Evolutionary conservation across 805 yeast genomes (phyloP), one percentile per base, ranked within the genome.

Genomic region (Starmerella floricola): DNA sequence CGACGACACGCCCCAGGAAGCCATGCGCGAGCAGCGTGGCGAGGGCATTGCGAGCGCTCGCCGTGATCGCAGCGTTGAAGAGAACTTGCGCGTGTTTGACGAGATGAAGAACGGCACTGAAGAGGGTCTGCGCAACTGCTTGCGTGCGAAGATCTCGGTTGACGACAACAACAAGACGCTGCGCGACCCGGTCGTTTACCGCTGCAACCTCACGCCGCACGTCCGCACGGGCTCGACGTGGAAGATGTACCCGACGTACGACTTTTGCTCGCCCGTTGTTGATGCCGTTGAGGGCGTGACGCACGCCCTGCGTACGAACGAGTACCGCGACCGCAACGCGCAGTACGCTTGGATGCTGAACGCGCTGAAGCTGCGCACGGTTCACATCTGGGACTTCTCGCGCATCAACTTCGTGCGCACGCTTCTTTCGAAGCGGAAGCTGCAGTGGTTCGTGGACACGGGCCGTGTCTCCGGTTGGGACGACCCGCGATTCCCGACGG

Each of bases 401-500:
- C 78, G 99, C 67, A 87, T 91, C 59, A 91, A 88, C 74, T 91
- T 91, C 61, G 86, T 91, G 46, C 79, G 96, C 70, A 91, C 99
- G 21, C 71, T 91, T 61, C 71, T 91, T 48, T 85, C 95, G 48
- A 91, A 91, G 79, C 81, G 99, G 71, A 91, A 91, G 71, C 73
- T 91, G 61, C 98, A 93, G 69, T 91, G 98, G 98, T 86, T 91
- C 65, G 98, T 91, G 49, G 97, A 91, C 69, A 80, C 84, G 63
- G 69, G 74, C 33, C 71, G 79, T 55, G 99, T 91, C 45, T 57
- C 73, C 19, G 86, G 85, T 67, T 91, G 99, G 99, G 96, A 91
- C 60, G 99, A 91, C 64, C 98, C 99, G 55, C 76, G 99, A 64
- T 91, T 91, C 85, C 99, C 99, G 54, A 91, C 99, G 36, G 95